Conservation (phyloP, 345 rosid species). For the Aquilaria sinensis region DNA sequence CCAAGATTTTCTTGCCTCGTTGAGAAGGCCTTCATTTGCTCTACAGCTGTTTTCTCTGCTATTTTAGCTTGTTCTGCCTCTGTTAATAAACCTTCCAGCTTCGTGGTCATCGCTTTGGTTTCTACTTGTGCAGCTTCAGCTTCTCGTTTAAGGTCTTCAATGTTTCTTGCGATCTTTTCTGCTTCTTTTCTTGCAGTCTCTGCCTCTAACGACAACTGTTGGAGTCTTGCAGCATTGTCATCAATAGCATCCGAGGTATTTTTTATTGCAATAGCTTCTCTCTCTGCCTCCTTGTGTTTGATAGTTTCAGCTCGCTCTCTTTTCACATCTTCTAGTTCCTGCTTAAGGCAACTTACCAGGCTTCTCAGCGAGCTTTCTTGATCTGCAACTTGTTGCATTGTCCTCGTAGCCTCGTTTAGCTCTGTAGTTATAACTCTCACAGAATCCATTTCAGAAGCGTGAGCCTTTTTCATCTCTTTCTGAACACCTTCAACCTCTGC, state of each 20-base stretch:
- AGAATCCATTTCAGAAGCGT: slow-evolving; percentile 45
- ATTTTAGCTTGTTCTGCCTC: slow-evolving; percentile 53
- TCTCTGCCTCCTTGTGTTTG: slow-evolving; percentile 29
- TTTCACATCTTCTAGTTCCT: slow-evolving; percentile 51
- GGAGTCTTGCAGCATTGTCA: slow-evolving; percentile 12
- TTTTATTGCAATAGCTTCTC: slow-evolving; percentile 11
- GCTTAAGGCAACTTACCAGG: slow-evolving; percentile 31
- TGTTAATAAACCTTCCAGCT: slow-evolving; percentile 32
- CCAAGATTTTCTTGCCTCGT: slow-evolving; percentile 20
- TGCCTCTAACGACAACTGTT: slow-evolving; percentile 40
- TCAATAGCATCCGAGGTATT: slow-evolving; percentile 13
- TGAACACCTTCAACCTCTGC: slow-evolving; percentile 55
- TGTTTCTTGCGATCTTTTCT: slow-evolving; percentile 34
- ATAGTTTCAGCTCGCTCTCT: slow-evolving; percentile 26
- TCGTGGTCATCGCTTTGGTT: slow-evolving; percentile 38
- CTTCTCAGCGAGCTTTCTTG: slow-evolving; percentile 55
- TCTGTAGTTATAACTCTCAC: slow-evolving; percentile 51
- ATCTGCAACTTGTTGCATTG: slow-evolving; percentile 51
- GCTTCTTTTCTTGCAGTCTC: slow-evolving; percentile 47
- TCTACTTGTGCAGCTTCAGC: slow-evolving; percentile 29
- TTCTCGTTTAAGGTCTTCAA: slow-evolving; percentile 37
- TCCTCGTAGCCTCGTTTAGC: slow-evolving; percentile 61
- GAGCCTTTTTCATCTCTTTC: slow-evolving; percentile 58
- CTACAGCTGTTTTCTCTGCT: slow-evolving; percentile 42
- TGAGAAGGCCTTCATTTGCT: slow-evolving; percentile 44